Evolutionary conservation across 1,284 basidiomycete genomes (phyloP).

Genomic region (Sphagnurus paluster): DNA sequence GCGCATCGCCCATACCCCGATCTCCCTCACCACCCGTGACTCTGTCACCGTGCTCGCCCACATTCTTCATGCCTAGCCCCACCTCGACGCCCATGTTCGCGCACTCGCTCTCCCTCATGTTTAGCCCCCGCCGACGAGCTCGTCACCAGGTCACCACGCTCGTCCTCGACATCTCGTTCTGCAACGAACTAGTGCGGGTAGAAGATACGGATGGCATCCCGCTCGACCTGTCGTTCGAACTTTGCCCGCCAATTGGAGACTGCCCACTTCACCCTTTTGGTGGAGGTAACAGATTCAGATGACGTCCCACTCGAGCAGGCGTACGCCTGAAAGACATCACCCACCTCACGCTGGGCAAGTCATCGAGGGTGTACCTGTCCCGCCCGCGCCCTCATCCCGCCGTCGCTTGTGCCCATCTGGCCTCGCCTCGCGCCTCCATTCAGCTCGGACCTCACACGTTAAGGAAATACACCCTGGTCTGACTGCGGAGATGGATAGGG

Average conservation of each 20-base stretch:
- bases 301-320: conserved; percentile 33
- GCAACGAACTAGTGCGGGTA: conserved; percentile 1
- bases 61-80: conserved; percentile 36
- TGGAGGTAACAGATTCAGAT: too few relatives aligned
- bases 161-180: conserved; percentile 46
- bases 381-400: conserved; percentile 43
- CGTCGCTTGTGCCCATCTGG: conserved; percentile 45
- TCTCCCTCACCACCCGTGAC: conserved; percentile 38
- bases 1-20: conserved; percentile 51
- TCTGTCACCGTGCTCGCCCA: conserved; percentile 39
- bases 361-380: conserved; percentile 49
- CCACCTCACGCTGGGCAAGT: conserved; percentile 51
- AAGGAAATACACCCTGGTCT: too few relatives aligned
- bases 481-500: too few relatives aligned
- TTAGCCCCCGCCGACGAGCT: conserved; percentile 26
- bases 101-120: conserved; percentile 32
- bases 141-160: conserved; percentile 23
- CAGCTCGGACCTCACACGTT: too few relatives aligned
- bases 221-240: too few relatives aligned
- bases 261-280: too few relatives aligned
- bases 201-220: conserved; percentile 36
- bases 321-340: conserved; percentile 30
- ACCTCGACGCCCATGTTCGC: conserved; percentile 38
- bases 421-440: conserved; percentile 37
- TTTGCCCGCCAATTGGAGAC: too few relatives aligned